A percentile compares a stretch with the other conserved stretches of the same genome.
These are phyloP conservation scores for Chrysosporium keratinophilum DNA, from an alignment of 2,329 filamentous ascomycete species.

Conservation along the genomic window DNA sequence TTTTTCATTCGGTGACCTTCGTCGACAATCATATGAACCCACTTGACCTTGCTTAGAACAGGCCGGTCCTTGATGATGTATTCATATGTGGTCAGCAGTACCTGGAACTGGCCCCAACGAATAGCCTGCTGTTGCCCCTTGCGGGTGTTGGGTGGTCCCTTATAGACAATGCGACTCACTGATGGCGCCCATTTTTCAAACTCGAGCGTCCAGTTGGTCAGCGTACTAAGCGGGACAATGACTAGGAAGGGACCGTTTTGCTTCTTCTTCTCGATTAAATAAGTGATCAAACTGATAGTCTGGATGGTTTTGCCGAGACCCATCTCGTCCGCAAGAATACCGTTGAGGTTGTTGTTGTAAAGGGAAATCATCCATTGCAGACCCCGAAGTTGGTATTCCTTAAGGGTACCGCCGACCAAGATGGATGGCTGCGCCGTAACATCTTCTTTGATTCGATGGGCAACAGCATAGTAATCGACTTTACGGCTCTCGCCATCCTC, in stretches of 20 bases:
- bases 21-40: slow-evolving; percentile 99
- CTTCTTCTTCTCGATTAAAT: slow-evolving; percentile 90
- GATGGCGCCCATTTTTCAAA: slow-evolving; percentile 98
- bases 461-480: slow-evolving; percentile 98
- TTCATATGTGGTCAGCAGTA: slow-evolving; percentile 93
- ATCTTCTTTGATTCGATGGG: slow-evolving; percentile 89
- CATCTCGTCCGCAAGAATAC: slow-evolving; percentile 98
- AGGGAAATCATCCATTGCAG: slow-evolving; percentile 99
- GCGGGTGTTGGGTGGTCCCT: slow-evolving; percentile 77
- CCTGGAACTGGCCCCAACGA: slow-evolving; percentile 89
- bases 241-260: slow-evolving; percentile 89
- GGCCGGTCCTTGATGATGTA: slow-evolving; percentile 99
- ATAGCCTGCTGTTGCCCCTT: slow-evolving; percentile 91
- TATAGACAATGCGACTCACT: slow-evolving; percentile 83
- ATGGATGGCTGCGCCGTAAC: slow-evolving; percentile 73
- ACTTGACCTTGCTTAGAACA: slow-evolving; percentile 94
- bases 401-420: slow-evolving; percentile 81
- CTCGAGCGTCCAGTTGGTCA: slow-evolving; percentile 97
- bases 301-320: slow-evolving; percentile 99
- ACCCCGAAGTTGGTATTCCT: slow-evolving; percentile 98
- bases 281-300: slow-evolving; percentile 93
- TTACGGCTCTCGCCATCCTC: slow-evolving; percentile 54
- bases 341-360: slow-evolving; percentile 99
- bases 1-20: slow-evolving; percentile 99
- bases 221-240: slow-evolving; percentile 89